Base-by-base conservation (phyloP, 2,329 filamentous ascomycete species). In the Aureobasidium mangrovei region DNA sequence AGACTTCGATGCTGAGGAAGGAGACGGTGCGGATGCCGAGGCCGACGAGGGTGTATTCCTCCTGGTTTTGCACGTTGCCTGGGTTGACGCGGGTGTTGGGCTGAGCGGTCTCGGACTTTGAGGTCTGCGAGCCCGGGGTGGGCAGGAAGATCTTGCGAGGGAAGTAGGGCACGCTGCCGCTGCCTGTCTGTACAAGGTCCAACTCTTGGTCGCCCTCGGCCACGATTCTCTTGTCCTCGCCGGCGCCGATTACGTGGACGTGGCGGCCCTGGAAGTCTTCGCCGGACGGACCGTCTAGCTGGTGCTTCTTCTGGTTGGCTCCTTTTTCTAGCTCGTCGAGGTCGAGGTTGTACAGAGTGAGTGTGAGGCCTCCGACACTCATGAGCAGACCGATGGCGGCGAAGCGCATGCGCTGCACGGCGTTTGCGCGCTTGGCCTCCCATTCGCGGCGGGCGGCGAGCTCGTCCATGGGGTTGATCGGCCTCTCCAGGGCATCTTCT, bases 21-120 rank as follows among this genome's bases (percentile, higher is more conserved):
- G 87, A 94, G 32, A 98, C 93, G 1, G 86, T 90, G 54, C 93
- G 82, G 59, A 94, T 84, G 18, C 93, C 93, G 4, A 96, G 73
- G 0, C 93, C 93, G 5, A 97, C 79, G 0, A 97, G 78, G 26
- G 89, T 91, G 69, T 96, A 97, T 63, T 95, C 78, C 40, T 86
- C 63, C 69, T 80, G 58, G 70, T 77, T 57, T 28, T 64, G 63
- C 4, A 62, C 57, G 12, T 68, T 65, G 24, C 63, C 65, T 6
- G 62, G 29, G 65, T 66, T 55, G 65, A 59, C 26, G 61, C 62
- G 47, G 63, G 62, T 40, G 42, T 70, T 65, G 4, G 65, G 65
- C 27, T 53, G 56, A 0, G 61, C 57, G 7, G 58, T 51, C 6
- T 59, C 58, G 36, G 55, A 56, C 32, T 49, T 48, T 8, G 39